Conservation (phyloP, 2,329 filamentous ascomycete species). For the Penicillium hordei region DNA sequence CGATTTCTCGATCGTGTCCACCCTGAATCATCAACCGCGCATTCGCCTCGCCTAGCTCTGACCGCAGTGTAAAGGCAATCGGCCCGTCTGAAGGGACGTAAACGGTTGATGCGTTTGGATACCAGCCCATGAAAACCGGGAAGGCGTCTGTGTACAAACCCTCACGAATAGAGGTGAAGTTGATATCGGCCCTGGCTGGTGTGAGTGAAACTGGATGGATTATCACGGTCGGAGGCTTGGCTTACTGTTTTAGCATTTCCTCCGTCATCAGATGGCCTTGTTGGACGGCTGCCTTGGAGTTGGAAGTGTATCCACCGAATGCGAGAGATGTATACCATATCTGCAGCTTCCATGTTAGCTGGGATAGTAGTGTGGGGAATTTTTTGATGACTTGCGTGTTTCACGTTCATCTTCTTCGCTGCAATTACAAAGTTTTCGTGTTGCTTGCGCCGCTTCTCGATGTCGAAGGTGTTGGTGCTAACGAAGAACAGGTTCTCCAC, state of each 20-base stretch:
- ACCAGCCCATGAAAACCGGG: constrained; percentile 56
- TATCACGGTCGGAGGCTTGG: background rate
- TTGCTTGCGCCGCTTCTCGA: constrained; percentile 48
- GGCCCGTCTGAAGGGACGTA: constrained; percentile 43
- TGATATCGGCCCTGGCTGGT: constrained; percentile 39
- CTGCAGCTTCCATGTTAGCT: constrained; percentile 46
- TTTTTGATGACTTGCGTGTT: constrained; percentile 44
- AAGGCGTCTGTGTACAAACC: constrained; percentile 62
- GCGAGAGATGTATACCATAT: constrained; percentile 60
- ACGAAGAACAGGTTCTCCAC: constrained; percentile 59
- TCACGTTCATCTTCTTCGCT: constrained; percentile 53
- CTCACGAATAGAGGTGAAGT: constrained; percentile 57
- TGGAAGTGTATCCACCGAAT: constrained; percentile 50
- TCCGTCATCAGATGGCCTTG: constrained; percentile 60
- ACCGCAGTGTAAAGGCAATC: constrained; percentile 53
- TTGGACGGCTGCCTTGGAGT: constrained; percentile 54
- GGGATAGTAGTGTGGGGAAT: constrained; percentile 48
- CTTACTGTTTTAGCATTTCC: constrained; percentile 47
- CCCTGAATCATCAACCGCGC: constrained; percentile 52
- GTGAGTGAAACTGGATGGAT: background rate
- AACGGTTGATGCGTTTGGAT: constrained; percentile 34
- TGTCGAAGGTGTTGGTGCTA: constrained; percentile 54
- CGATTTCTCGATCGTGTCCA: constrained; percentile 36
- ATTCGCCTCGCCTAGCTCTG: constrained; percentile 57
- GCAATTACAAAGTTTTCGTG: constrained; percentile 55